These are phyloP conservation scores for Circinella minor DNA, from an alignment of 371 early-diverging fungal species.

Conservation along the genomic window DNA sequence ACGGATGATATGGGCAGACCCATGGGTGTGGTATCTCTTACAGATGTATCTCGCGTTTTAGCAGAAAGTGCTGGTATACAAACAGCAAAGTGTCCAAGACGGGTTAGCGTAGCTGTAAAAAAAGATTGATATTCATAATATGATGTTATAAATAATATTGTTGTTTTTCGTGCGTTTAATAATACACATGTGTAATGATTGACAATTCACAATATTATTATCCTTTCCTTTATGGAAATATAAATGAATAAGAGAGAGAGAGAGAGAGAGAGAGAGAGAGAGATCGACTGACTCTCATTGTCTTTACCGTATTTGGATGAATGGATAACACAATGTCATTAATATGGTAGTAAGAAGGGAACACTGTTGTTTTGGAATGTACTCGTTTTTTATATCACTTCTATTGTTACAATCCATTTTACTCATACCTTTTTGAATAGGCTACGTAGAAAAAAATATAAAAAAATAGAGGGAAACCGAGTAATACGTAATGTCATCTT, in stretches of 20 bases:
- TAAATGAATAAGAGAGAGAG: neutral
- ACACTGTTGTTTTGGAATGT: slow-evolving; percentile 4
- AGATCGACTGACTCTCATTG: too few species aligned
- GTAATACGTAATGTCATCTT: too few species aligned
- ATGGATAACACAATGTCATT: neutral
- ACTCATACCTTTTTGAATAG: too few species aligned
- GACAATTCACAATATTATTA: neutral
- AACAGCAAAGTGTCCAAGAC: slow-evolving; percentile 3
- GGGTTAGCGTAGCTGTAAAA: slow-evolving; percentile 14
- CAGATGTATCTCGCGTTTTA: slow-evolving; percentile 71
- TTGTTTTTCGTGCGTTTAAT: too few species aligned
- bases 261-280: too few species aligned
- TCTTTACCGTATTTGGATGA: neutral
- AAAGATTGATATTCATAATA: neutral
- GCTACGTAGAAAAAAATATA: too few species aligned
- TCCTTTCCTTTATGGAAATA: neutral
- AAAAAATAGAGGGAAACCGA: too few species aligned
- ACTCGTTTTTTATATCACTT: neutral
- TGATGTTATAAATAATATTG: neutral
- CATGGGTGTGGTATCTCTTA: slow-evolving; percentile 74
- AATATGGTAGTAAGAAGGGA: neutral
- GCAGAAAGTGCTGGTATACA: slow-evolving; percentile 20
- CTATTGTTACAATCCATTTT: too few species aligned
- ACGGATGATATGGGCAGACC: slow-evolving; percentile 57
- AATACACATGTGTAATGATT: neutral